Evolutionary conservation across 2,329 filamentous ascomycete genomes (phyloP).

Genomic region (Penicillium hordei): DNA sequence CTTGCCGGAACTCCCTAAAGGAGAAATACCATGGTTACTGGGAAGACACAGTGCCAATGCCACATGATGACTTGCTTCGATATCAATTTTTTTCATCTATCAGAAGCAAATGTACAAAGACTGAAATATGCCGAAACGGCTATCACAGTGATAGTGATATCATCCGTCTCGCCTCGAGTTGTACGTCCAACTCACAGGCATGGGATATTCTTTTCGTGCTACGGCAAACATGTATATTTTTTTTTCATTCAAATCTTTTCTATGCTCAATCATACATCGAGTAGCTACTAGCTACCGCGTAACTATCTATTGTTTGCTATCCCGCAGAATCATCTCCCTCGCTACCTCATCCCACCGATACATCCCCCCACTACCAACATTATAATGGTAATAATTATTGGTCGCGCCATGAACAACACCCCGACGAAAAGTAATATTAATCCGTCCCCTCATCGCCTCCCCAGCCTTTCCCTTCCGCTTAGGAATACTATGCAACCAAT

Average conservation of each 20-base stretch:
- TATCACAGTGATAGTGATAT: neutral
- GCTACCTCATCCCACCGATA: constrained; percentile 63
- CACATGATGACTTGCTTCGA: constrained; percentile 26
- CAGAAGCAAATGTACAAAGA: constrained; percentile 19
- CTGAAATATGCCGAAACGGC: neutral
- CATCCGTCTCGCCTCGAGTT: neutral
- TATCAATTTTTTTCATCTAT: constrained; percentile 16
- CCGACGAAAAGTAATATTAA: constrained; percentile 76
- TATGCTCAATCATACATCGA: neutral
- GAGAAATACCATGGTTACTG: constrained; percentile 6
- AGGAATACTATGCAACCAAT: constrained; percentile 76
- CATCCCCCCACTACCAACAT: constrained; percentile 69
- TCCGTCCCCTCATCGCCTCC: constrained; percentile 62
- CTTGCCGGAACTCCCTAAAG: constrained; percentile 1
- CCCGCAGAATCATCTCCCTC: constrained; percentile 21
- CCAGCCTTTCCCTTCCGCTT: constrained; percentile 62
- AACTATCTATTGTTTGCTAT: neutral
- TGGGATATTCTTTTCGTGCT: constrained; percentile 2
- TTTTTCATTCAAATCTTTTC: neutral
- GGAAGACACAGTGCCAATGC: constrained; percentile 15
- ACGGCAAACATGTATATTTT: constrained; percentile 11
- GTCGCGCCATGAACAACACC: constrained; percentile 71
- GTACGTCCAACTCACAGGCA: neutral
- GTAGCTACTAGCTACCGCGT: neutral
- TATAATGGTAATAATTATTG: constrained; percentile 82